phyloP scores from a whole-genome alignment of 1,284 basidiomycete genomes.

The Ceratobasidium sp. region DNA sequence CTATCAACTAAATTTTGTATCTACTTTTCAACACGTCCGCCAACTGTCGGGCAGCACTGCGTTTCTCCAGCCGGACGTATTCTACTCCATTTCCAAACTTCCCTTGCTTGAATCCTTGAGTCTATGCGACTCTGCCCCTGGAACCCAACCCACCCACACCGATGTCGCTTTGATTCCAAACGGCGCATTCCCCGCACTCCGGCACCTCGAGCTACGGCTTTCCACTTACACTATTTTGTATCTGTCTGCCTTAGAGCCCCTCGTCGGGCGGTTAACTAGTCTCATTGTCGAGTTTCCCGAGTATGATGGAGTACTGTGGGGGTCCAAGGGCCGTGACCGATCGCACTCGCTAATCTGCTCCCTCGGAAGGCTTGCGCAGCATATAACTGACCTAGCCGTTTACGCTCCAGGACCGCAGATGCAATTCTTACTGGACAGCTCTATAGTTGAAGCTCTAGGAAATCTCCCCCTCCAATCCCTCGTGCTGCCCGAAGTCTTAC shows the following conservation, averaged over 20 bases:
- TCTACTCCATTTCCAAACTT: not conserved
- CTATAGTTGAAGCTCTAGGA: not conserved
- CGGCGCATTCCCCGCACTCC: not conserved
- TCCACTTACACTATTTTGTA: not conserved
- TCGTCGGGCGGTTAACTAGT: no score
- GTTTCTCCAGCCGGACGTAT: not conserved
- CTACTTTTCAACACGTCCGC: not conserved
- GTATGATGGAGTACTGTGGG: no score
- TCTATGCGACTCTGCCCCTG: not conserved
- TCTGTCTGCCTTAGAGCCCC: no score
- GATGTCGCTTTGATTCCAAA: not conserved
- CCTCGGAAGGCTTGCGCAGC: not conserved
- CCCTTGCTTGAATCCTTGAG: not conserved
- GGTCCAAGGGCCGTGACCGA: no score
- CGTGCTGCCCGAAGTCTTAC: not conserved
- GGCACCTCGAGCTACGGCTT: not conserved
- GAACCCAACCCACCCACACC: not conserved
- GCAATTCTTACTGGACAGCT: not conserved
- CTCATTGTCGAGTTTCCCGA: no score
- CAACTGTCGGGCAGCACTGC: not conserved
- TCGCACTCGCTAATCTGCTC: not conserved
- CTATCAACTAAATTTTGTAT: no score
- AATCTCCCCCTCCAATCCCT: not conserved
- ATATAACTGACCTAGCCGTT: not conserved
- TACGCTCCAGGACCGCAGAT: not conserved